Percentiles rank a stretch among this genome's conserved stretches.
These are phyloP conservation scores for Candida anglica DNA, from an alignment of 805 yeast species.

Conservation along the genomic window DNA sequence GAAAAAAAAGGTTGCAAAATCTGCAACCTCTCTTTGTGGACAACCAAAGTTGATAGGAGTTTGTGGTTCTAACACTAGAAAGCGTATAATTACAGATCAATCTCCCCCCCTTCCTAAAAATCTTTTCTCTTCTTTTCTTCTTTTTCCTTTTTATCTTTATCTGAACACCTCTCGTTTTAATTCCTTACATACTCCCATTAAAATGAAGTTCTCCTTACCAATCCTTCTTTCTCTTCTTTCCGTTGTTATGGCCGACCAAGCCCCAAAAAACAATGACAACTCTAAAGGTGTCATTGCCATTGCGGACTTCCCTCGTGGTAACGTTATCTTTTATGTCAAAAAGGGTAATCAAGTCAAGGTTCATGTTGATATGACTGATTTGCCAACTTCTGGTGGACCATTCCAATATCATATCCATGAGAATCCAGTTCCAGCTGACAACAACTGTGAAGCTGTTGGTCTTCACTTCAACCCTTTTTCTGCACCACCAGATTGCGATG, in stretches of 20 bases:
- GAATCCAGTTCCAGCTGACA: slow-evolving; percentile 42
- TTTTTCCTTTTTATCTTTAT: too few species aligned
- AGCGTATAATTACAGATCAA: too few species aligned
- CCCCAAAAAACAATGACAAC: slow-evolving; percentile 48
- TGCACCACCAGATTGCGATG: slow-evolving; percentile 52
- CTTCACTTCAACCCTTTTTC: slow-evolving; percentile 61
- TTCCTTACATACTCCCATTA: not conserved
- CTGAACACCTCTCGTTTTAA: too few species aligned
- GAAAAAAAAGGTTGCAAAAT: too few species aligned
- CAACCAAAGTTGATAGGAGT: not conserved
- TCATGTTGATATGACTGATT: slow-evolving; percentile 65
- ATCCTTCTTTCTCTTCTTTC: slow-evolving; percentile 1
- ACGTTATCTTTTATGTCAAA: slow-evolving; percentile 54
- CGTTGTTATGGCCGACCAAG: slow-evolving; percentile 32
- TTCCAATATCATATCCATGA: slow-evolving; percentile 70
- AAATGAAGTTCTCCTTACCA: slow-evolving; percentile 1
- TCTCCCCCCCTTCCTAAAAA: too few species aligned
- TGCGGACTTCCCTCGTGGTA: slow-evolving; percentile 57
- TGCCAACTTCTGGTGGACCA: slow-evolving; percentile 65
- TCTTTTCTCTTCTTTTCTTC: too few species aligned
- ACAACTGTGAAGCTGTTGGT: slow-evolving; percentile 49
- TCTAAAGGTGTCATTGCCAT: slow-evolving; percentile 50
- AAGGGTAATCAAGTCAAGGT: slow-evolving; percentile 59
- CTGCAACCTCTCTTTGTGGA: not conserved
- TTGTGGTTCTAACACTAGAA: too few species aligned